Evolutionary conservation across 1,139 yeast genomes (phyloP), one percentile per base, ranked within the genome.

Genomic region (Sugiyamaella xylanicola): DNA sequence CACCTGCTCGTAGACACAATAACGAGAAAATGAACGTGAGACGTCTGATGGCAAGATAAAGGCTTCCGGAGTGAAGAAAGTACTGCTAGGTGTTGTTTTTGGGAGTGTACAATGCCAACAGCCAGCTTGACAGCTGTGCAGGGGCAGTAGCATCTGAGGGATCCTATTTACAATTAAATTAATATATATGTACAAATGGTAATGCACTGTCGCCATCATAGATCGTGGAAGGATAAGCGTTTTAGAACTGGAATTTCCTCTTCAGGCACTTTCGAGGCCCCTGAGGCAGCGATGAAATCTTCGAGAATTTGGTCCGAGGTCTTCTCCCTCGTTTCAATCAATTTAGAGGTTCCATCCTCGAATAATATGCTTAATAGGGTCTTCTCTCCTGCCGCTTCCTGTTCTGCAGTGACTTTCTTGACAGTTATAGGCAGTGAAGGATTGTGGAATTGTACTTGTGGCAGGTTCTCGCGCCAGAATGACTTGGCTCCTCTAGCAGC

Each of bases 361-460:
- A 58, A 35, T 4, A 36, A 19, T 7, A 66, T 54, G 39, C 58
- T 56, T 11, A 65, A 58, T 50, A 55, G 58, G 9, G 51, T 15
- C 41, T 52, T 54, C 17, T 65, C 53, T 25, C 56, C 58, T 15
- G 56, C 50, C 8, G 53, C 58, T 11, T 53, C 51, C 17, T 56
- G 60, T 9, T 66, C 61, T 13, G 58, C 63, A 27, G 59, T 56
- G 27, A 55, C 39, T 25, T 48, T 51, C n/a, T 41, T 53, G 20
- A 90, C 86, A 27, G 81, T 77, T 57, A 89, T 83, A 36, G 82
- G 79, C 35, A 87, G 68, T 43, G 76, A 74, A 29, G 93, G 93
- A 71, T 91, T 91, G 74, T 89, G 92, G 72, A 87, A 91, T 68
- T 84, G 86, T 58, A 91, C 76, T 13, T 90, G 83, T 19, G 95